phyloP scores from a whole-genome alignment of 1,284 basidiomycete genomes.

The Termitomyces sp. region DNA sequence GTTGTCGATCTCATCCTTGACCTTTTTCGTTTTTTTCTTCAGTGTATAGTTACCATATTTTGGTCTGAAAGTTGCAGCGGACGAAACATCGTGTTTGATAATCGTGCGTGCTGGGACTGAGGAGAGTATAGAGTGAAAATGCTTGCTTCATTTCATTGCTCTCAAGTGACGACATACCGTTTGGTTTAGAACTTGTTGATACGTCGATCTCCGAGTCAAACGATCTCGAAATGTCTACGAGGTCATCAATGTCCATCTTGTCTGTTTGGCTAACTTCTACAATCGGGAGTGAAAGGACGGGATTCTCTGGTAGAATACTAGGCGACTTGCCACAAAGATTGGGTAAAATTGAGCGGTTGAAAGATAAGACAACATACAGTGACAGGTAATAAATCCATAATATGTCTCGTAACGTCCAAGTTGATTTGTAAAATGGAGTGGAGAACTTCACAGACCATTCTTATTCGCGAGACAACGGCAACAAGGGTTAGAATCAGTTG shows the following conservation, averaged over 20 bases:
- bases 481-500: constrained; percentile 57
- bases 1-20: constrained; percentile 61
- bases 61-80: not conserved
- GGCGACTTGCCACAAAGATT: not conserved
- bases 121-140: not conserved
- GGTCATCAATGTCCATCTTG: not conserved
- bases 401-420: not conserved
- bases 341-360: not conserved
- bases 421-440: constrained; percentile 28
- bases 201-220: not conserved
- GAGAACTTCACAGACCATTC: constrained; percentile 41
- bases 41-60: constrained; percentile 5
- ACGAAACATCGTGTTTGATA: not conserved
- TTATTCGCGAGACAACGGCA: constrained; percentile 56
- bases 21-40: constrained; percentile 27
- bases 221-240: not conserved
- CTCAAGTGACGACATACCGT: not conserved
- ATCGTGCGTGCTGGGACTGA: constrained; percentile 2
- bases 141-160: not conserved
- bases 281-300: not conserved
- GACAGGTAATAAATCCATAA: constrained; percentile 6
- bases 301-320: not conserved
- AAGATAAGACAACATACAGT: not conserved
- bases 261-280: not conserved
- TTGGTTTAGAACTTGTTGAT: not conserved